A percentile compares a stretch with the other conserved stretches of the same genome.
Conservation (phyloP, 768 basidiomycete species). For the Russula griseocarnosa region DNA sequence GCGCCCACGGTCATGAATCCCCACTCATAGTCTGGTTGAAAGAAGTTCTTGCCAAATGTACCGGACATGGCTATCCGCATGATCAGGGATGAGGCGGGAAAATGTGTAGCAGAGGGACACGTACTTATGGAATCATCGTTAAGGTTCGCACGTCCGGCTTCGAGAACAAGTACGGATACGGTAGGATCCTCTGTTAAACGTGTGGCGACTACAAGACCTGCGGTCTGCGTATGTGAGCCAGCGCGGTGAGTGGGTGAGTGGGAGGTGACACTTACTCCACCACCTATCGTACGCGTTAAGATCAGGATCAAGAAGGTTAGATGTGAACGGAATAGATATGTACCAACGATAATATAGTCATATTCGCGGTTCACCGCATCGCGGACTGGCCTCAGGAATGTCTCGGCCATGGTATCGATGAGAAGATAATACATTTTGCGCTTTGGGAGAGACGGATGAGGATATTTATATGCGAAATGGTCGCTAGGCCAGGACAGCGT, state of each 20-base stretch:
- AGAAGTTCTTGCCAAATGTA: slow-evolving; percentile 24
- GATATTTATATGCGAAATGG: background rate
- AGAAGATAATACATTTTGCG: background rate
- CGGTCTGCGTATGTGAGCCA: background rate
- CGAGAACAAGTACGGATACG: slow-evolving; percentile 30
- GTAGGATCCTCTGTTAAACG: slow-evolving; percentile 31
- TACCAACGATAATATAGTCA: slow-evolving; percentile 2
- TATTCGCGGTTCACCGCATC: slow-evolving; percentile 14
- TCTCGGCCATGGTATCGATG: slow-evolving; percentile 3
- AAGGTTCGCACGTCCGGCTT: slow-evolving; percentile 30
- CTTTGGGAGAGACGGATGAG: background rate
- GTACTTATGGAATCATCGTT: slow-evolving; percentile 23
- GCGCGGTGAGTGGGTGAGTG: background rate
- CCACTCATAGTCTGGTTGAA: slow-evolving; percentile 28
- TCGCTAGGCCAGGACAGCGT: background rate
- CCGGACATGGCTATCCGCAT: slow-evolving; percentile 13
- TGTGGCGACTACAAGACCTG: slow-evolving; percentile 27
- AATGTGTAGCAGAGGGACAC: background rate
- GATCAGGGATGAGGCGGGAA: background rate
- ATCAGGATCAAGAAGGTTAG: no score
- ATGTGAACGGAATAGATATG: background rate
- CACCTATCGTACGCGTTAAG: background rate
- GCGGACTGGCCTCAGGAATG: slow-evolving; percentile 1
- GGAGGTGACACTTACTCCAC: slow-evolving; percentile 1
- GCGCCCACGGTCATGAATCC: slow-evolving; percentile 24